phyloP scores from a whole-genome alignment of 2,329 filamentous ascomycete genomes.

The Clonostachys rosea region DNA sequence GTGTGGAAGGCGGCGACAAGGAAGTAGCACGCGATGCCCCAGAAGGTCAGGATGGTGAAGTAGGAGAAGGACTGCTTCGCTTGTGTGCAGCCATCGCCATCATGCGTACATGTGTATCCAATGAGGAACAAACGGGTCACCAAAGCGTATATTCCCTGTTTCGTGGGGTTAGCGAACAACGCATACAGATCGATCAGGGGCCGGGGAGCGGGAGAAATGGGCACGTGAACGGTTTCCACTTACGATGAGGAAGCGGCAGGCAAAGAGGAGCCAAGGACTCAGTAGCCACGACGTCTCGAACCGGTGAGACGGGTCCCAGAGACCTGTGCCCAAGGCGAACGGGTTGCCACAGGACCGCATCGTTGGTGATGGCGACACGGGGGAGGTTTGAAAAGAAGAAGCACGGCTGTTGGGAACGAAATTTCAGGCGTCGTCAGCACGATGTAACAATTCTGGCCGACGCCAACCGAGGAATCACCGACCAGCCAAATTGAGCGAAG shows the following conservation, averaged over 20 bases:
- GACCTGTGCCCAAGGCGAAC: constrained; percentile 32
- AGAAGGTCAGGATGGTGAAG: constrained; percentile 80
- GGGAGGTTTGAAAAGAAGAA: not conserved
- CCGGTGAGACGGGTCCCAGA: constrained; percentile 55
- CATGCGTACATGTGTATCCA: constrained; percentile 56
- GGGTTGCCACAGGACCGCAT: constrained; percentile 9
- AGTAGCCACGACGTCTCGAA: constrained; percentile 81
- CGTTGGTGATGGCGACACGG: not conserved
- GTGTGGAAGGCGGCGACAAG: constrained; percentile 65
- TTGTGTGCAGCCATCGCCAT: constrained; percentile 30
- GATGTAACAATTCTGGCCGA: too few species aligned
- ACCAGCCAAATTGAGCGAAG: too few species aligned
- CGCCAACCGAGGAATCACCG: too few species aligned
- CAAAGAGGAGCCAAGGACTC: constrained; percentile 58
- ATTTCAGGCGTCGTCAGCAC: too few species aligned
- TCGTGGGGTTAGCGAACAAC: too few species aligned
- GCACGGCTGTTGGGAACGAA: too few species aligned
- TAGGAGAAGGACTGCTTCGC: constrained; percentile 65
- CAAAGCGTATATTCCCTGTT: constrained; percentile 63
- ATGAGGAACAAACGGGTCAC: constrained; percentile 65
- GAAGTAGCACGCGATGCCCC: constrained; percentile 79
- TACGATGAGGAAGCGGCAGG: constrained; percentile 49
- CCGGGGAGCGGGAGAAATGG: not conserved
- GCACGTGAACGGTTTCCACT: constrained; percentile 14
- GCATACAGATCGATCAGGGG: not conserved